Evolutionary conservation across 805 yeast genomes (phyloP), one percentile per base, ranked within the genome.

Genomic region (Lachancea waltii): DNA sequence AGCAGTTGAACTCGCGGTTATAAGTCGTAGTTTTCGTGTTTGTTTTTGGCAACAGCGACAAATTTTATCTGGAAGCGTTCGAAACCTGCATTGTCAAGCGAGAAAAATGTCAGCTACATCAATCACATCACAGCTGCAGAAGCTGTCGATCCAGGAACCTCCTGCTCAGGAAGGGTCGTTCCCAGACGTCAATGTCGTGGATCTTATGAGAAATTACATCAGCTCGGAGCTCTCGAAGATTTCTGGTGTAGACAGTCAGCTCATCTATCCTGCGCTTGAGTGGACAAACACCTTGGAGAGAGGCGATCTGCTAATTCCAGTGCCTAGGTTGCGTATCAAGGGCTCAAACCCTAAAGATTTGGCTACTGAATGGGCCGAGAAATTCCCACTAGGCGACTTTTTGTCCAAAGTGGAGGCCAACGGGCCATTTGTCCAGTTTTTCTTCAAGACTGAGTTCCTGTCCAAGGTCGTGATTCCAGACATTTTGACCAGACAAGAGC

Each of bases 341-440:
- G 90, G 90, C 46, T 73, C 77, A 24, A 81, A 86, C 55, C 85
- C 90, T 44, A 83, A 80, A 58, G 78, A 72, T 38, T 60, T 81
- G 41, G 89, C 92, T 21, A 56, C 60, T 29, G 84, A 87, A 54
- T 81, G 95, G 83, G 83, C 95, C 21, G 73, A 63, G 41, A 71
- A 75, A 43, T 85, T 90, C 66, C 83, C 87, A 46, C 72, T 73
- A 45, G 87, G 85, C 26, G 74, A 77, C 30, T 83, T 70, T 57
- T 65, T 92, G 49, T 64, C 70, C 16, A 75, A 75, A 46, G 94
- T 86, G 50, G 77, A 71, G 49, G 83, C 95, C 21, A 82, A 82
- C 58, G 97, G 97, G 43, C 84, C 87, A 38, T 92, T 92, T 56
- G 68, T 92, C 57, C 97, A 92, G 65, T 90, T 92, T 62, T 85